Evolutionary conservation across 305 asterid species (phyloP).

Genomic region (Petunia hybrid): DNA sequence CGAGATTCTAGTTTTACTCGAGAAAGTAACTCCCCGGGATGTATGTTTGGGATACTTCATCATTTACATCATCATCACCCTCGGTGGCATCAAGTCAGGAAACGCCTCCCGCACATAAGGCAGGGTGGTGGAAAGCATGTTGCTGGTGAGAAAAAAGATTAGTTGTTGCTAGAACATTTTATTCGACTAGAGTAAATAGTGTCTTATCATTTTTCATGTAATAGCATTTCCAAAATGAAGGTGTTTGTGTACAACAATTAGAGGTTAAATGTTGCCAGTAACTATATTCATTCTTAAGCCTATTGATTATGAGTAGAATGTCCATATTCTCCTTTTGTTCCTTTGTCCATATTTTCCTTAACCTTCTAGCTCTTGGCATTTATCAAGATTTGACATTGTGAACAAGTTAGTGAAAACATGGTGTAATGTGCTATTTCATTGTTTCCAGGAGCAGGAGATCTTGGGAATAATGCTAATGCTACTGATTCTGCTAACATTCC

Average conservation of each 20-base stretch:
- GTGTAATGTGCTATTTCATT: not conserved
- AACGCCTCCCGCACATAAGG: slow-evolving; percentile 55
- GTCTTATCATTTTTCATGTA: not conserved
- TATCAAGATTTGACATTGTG: not conserved
- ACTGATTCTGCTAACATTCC: slow-evolving; percentile 37
- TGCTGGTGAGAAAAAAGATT: slow-evolving; percentile 38
- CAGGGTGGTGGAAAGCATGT: slow-evolving; percentile 41
- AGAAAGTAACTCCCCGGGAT: slow-evolving; percentile 57
- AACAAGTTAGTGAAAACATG: not conserved
- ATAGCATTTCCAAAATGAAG: not conserved
- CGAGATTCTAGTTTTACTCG: slow-evolving; percentile 42
- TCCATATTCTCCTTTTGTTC: too few species aligned
- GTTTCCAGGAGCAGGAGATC: slow-evolving; percentile 46
- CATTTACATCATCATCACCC: slow-evolving; percentile 58
- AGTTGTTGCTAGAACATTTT: not conserved
- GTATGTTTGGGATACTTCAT: slow-evolving; percentile 67
- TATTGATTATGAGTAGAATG: not conserved
- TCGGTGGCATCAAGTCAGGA: slow-evolving; percentile 60
- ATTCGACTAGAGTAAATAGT: not conserved
- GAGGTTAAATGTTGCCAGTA: not conserved
- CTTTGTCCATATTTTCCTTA: slow-evolving; percentile 6
- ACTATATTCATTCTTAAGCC: not conserved
- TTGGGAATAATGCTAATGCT: slow-evolving; percentile 35
- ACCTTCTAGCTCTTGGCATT: slow-evolving; percentile 2
- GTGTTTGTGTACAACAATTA: too few species aligned